A percentile compares a stretch with the other conserved stretches of the same genome.
phyloP scores from a whole-genome alignment of 2,329 filamentous ascomycete species.

The Alternaria hordeiaustralica region DNA sequence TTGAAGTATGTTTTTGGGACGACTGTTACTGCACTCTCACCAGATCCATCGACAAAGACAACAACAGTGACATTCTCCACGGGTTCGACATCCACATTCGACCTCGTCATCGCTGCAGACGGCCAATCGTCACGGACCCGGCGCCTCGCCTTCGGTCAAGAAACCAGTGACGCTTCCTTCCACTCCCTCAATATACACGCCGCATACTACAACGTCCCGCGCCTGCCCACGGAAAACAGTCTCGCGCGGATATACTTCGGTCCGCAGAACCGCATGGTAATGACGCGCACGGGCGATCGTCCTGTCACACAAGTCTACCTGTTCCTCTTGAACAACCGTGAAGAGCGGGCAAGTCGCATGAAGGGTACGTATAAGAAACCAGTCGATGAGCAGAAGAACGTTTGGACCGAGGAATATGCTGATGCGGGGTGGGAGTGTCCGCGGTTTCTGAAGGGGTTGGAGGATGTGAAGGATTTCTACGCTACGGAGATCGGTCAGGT shows the following conservation, averaged over 20 bases:
- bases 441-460: slow-evolving; percentile 52
- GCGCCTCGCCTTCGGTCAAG: slow-evolving; percentile 26
- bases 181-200: slow-evolving; percentile 25
- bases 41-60: slow-evolving; percentile 10
- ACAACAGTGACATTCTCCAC: slow-evolving; percentile 28
- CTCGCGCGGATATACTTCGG: slow-evolving; percentile 16
- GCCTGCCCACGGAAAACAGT: slow-evolving; percentile 20
- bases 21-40: slow-evolving; percentile 20
- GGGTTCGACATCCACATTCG: slow-evolving; percentile 18
- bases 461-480: slow-evolving; percentile 55
- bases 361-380: slow-evolving; percentile 34
- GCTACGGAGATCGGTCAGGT: slow-evolving; percentile 54
- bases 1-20: slow-evolving; percentile 20
- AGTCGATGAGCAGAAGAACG: slow-evolving; percentile 49
- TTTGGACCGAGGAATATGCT: slow-evolving; percentile 37
- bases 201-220: slow-evolving; percentile 35
- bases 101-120: slow-evolving; percentile 38
- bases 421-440: slow-evolving; percentile 56
- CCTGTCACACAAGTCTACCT: slow-evolving; percentile 30
- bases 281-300: slow-evolving; percentile 28
- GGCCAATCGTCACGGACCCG: slow-evolving; percentile 32
- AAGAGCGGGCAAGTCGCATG: slow-evolving; percentile 3
- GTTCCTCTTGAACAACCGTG: slow-evolving; percentile 22
- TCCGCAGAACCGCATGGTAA: slow-evolving; percentile 16
- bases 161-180: slow-evolving; percentile 18